Percentiles rank a stretch among this genome's conserved stretches.
Conservation (phyloP, 2,329 filamentous ascomycete species). For the Pyrenophora seminiperda region DNA sequence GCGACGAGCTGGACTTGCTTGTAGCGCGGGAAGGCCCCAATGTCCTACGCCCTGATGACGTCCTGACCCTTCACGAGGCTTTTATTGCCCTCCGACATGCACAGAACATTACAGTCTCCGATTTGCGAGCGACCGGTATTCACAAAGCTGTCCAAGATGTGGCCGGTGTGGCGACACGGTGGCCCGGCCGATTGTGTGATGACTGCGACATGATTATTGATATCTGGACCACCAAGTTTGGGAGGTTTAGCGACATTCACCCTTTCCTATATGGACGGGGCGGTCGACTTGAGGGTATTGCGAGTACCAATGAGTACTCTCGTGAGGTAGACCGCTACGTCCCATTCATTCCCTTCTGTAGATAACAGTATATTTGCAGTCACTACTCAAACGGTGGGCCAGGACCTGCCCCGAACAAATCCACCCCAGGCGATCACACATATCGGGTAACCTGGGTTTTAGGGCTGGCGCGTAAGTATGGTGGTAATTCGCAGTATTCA, state of each 20-base stretch:
- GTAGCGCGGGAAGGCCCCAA: conserved; percentile 54
- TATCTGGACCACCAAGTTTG: conserved; percentile 49
- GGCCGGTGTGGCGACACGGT: conserved; percentile 53
- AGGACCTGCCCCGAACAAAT: conserved; percentile 39
- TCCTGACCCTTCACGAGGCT: conserved; percentile 52
- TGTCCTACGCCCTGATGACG: conserved; percentile 50
- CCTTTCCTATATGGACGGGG: conserved; percentile 52
- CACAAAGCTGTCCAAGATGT: conserved; percentile 53
- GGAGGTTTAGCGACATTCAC: conserved; percentile 45
- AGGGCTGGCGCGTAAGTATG: conserved; percentile 52
- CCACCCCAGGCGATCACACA: conserved; percentile 38
- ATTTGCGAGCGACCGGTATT: conserved; percentile 53
- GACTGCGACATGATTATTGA: conserved; percentile 51
- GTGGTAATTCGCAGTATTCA: neutral
- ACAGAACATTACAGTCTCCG: conserved; percentile 37
- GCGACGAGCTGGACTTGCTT: conserved; percentile 54
- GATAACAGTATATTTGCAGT: conserved; percentile 24
- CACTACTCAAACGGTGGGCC: conserved; percentile 43
- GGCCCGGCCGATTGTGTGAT: conserved; percentile 53
- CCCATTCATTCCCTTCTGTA: neutral
- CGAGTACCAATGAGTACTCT: conserved; percentile 45
- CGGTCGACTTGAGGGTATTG: conserved; percentile 52
- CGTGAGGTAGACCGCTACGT: conserved; percentile 39
- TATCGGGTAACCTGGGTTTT: conserved; percentile 52
- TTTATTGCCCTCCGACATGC: conserved; percentile 36